phyloP scores from a whole-genome alignment of 2,329 filamentous ascomycete species.

The Nigrospora osmanthi region DNA sequence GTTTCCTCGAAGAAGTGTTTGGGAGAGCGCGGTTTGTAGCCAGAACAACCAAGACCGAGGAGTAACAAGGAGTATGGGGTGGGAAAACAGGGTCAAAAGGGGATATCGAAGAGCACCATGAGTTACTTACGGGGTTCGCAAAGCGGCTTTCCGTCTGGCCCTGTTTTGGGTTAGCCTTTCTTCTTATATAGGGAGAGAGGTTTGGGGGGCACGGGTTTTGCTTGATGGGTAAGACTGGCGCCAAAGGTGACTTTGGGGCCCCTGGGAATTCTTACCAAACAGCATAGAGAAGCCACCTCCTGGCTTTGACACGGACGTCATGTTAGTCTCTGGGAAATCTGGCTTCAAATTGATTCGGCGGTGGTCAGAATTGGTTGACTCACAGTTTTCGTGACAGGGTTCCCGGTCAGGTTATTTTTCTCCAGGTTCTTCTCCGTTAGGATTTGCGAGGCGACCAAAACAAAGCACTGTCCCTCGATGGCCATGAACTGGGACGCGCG shows the following conservation, averaged over 20 bases:
- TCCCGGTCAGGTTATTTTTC: constrained; percentile 28
- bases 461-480: constrained; percentile 34
- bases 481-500: constrained; percentile 31
- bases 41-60: no score
- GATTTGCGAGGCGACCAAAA: constrained; percentile 29
- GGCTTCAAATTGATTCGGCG: neutral
- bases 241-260: no score
- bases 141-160: constrained; percentile 40
- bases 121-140: constrained; percentile 18
- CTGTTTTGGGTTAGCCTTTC: no score
- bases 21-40: no score
- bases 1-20: no score
- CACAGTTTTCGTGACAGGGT: constrained; percentile 25
- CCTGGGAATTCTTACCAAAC: constrained; percentile 19
- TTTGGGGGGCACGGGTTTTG: no score
- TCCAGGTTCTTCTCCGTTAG: constrained; percentile 30
- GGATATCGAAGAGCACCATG: no score
- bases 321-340: neutral
- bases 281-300: constrained; percentile 41
- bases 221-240: no score
- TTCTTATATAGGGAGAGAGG: no score
- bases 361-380: constrained; percentile 5
- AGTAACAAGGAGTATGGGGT: no score
- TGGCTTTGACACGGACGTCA: constrained; percentile 12
- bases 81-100: no score